Base-by-base conservation (phyloP, 371 early-diverging fungal genomes). In the Rhizopus sp. region DNA sequence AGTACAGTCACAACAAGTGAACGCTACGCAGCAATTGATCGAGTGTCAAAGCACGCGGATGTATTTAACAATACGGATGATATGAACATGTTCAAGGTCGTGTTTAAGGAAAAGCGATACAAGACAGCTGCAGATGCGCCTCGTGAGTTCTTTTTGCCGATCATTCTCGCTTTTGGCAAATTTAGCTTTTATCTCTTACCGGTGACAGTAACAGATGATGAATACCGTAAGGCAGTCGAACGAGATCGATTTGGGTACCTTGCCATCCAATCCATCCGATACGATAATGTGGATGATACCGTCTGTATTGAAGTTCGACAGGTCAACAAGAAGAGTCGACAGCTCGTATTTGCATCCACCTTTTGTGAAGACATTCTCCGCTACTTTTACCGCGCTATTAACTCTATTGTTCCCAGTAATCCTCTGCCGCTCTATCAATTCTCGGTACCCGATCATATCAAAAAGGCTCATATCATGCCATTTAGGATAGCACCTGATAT, bases 101-200 rank as follows among this genome's bases (percentile, higher is more conserved):
- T 73, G 0, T 73, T 64, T 46, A 77, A 71, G 32, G 71, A 73
- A 41, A 72, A 68, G 17, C 54, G 60, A 7, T 57, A 41, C 51
- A 65, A 68, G 44, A 31, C 34, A 9, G 59, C 35, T 6, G 56
- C 44, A 5, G 53, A 51, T 39, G 33, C 32, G 3, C 55, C 60
- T 35, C 70, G 64, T 32, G 78, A 77, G 40, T 49, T 69, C 5
- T 74, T 68, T 31, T 31, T 60, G 9, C 63, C 63, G 0, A 63
- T 77, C 6, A 50, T 72, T n/a, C 44, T 77, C 9, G 78, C 64
- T 1, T 66, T 77, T 42, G 78, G 78, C 12, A 72, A 68, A 57
- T 70, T 64, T 42, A 77, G 74, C 39, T 60, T 77, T 15, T 77
- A 77, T 16, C 23, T 77, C 0, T 50, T 74, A 31, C 78, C 75